phyloP scores from a whole-genome alignment of 176 grass and related monocot species.

The Cenchrus fungigraminus region DNA sequence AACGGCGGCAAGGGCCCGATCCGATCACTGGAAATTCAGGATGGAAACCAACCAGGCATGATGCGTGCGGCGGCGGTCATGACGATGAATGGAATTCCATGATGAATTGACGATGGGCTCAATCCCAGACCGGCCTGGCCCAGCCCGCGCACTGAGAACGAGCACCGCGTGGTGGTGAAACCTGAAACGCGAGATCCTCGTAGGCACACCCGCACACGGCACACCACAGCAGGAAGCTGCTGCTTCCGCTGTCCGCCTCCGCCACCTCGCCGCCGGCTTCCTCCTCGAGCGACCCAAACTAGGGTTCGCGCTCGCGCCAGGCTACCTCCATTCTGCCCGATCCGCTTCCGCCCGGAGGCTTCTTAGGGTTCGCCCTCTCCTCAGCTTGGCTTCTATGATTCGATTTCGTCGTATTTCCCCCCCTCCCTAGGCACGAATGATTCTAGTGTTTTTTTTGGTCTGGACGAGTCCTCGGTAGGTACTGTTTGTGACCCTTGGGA shows the following conservation, averaged over 20 bases:
- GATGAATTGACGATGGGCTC: not conserved
- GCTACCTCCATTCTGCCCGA: not conserved
- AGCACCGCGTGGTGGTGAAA: not conserved
- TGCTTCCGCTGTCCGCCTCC: not conserved
- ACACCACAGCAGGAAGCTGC: not conserved
- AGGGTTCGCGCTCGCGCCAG: slow-evolving; percentile 1
- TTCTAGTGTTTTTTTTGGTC: slow-evolving; percentile 1
- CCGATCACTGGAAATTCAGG: no score
- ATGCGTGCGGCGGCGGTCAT: no score
- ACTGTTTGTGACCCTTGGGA: not conserved
- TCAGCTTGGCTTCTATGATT: not conserved
- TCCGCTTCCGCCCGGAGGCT: not conserved
- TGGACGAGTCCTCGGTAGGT: not conserved
- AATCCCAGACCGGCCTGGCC: not conserved
- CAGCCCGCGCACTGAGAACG: not conserved
- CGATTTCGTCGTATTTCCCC: not conserved
- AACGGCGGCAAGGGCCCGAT: no score
- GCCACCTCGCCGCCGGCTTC: slow-evolving; percentile 11
- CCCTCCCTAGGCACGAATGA: not conserved
- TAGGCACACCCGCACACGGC: not conserved
- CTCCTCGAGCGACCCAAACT: not conserved
- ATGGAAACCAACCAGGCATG: no score
- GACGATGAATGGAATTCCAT: no score
- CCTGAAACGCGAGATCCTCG: not conserved
- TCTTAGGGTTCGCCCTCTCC: not conserved